Base-by-base conservation (phyloP, 495 filamentous ascomycete species). In the Tuber calosporum region DNA sequence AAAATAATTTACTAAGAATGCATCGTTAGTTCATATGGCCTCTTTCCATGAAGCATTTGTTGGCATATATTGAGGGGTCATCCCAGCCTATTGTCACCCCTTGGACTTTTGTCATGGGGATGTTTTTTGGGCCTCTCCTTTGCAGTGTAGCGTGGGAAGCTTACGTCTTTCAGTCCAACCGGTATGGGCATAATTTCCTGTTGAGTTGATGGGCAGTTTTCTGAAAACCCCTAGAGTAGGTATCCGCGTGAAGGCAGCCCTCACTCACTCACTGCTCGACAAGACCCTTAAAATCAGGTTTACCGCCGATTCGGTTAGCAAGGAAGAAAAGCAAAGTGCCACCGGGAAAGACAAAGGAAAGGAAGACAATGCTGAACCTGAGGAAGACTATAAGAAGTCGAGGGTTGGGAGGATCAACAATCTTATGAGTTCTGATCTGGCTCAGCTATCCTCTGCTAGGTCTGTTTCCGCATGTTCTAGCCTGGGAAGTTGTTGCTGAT, bases 251-350 rank as follows among this genome's bases (percentile, higher is more conserved):
- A 81, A 81, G 34, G 79, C 79, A 37, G 79, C 79, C 36, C 77
- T 81, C 45, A 81, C 79, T 26, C 79, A 81, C 42, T 72, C 71
- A 6, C 66, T 81, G n/a, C 75, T 81, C 11, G 34, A 72, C 17
- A 81, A 81, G 42, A 81, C 79, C n/a, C 68, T 81, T n/a, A 81
- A 78, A 43, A 81, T 80, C 17, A 69, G 79, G 42, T 81, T 81
- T 53, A 72, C 69, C 39, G 69, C 70, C 34, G 79, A 80, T 62
- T 74, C 78, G 6, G 66, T 45, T 11, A 75, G 75, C 22, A 73
- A 78, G 19, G 73, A 73, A 58, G 37, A 41, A 40, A 38, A 15
- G 70, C 15, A 74, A 72, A 22, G 30, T 26, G 58, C 26, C 38
- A 2, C 66, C 37, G 36, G 69, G 22, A 40, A 22, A 42, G 34